A percentile compares a stretch with the other conserved stretches of the same genome.
These are phyloP conservation scores for Erodium maritimum DNA, from an alignment of 345 rosid species.

Conservation along the genomic window DNA sequence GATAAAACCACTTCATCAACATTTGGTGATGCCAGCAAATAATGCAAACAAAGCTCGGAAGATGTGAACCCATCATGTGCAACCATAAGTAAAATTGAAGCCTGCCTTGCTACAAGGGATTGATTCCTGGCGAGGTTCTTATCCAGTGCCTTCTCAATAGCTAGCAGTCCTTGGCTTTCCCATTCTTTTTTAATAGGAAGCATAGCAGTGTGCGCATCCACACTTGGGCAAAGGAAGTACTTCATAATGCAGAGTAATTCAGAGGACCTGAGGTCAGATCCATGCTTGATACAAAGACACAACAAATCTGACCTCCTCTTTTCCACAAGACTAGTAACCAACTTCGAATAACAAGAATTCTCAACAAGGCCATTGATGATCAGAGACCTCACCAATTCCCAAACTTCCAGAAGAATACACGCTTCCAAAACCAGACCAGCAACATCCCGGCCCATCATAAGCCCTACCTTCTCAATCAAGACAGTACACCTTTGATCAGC, in stretches of 20 bases:
- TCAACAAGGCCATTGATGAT: slow-evolving; percentile 36
- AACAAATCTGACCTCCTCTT: slow-evolving; percentile 64
- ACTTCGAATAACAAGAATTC: slow-evolving; percentile 34
- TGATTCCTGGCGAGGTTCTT: slow-evolving; percentile 26
- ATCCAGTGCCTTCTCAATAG: slow-evolving; percentile 36
- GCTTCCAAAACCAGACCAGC: slow-evolving; percentile 58
- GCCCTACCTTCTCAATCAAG: slow-evolving; percentile 40
- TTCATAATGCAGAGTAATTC: slow-evolving; percentile 56
- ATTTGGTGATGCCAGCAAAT: slow-evolving; percentile 38
- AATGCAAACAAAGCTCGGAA: slow-evolving; percentile 73
- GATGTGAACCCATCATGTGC: slow-evolving; percentile 64
- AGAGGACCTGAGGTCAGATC: slow-evolving; percentile 48
- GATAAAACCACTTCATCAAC: slow-evolving; percentile 57
- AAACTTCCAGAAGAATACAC: slow-evolving; percentile 42
- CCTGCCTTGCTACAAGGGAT: slow-evolving; percentile 40
- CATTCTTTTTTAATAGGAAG: slow-evolving; percentile 52
- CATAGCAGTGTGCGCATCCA: slow-evolving; percentile 45
- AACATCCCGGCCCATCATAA: slow-evolving; percentile 44
- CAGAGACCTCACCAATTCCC: slow-evolving; percentile 60
- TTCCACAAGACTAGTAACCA: slow-evolving; percentile 35
- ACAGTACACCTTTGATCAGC: slow-evolving; percentile 15
- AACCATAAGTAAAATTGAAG: slow-evolving; percentile 67
- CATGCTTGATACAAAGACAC: slow-evolving; percentile 44
- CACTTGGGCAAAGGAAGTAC: slow-evolving; percentile 63
- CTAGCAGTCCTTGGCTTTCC: slow-evolving; percentile 55